Evolutionary conservation across 2,329 filamentous ascomycete species (phyloP).

Genomic region (Dryadomyces sulphureus): DNA sequence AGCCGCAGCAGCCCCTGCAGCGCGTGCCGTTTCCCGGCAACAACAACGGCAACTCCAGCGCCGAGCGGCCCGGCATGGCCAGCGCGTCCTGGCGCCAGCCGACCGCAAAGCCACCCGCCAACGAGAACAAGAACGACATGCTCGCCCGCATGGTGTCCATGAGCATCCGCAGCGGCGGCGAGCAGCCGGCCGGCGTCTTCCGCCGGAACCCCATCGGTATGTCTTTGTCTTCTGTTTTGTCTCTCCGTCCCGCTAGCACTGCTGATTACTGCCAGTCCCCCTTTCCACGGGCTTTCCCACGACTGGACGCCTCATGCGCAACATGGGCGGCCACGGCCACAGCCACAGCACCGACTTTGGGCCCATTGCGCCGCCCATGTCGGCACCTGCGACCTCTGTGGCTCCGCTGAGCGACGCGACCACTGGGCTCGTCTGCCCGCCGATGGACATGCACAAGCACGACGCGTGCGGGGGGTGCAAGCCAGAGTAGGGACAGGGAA

Average conservation of each 20-base stretch:
- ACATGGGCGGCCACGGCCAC: background rate
- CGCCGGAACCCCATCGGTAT: background rate
- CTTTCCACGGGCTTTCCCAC: background rate
- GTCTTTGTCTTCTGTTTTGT: background rate
- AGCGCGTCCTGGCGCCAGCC: background rate
- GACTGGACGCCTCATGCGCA: background rate
- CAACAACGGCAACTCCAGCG: too few species aligned
- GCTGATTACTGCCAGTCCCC: background rate
- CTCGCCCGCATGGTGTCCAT: background rate
- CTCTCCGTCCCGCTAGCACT: too few species aligned
- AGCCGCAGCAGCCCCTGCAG: too few species aligned
- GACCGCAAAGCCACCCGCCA: too few species aligned
- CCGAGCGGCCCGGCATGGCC: too few species aligned
- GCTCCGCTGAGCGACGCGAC: background rate
- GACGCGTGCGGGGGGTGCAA: background rate
- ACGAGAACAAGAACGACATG: background rate
- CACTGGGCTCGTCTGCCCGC: background rate
- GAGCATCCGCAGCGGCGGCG: background rate
- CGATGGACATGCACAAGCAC: too few species aligned
- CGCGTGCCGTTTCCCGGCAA: too few species aligned
- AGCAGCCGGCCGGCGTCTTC: background rate
- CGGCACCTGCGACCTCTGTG: background rate
- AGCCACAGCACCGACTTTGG: background rate
- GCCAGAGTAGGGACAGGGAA: background rate
- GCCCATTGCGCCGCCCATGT: conserved; percentile 1